Base-by-base conservation (phyloP, 2,329 filamentous ascomycete genomes). In the Pseudocercospora vitis region DNA sequence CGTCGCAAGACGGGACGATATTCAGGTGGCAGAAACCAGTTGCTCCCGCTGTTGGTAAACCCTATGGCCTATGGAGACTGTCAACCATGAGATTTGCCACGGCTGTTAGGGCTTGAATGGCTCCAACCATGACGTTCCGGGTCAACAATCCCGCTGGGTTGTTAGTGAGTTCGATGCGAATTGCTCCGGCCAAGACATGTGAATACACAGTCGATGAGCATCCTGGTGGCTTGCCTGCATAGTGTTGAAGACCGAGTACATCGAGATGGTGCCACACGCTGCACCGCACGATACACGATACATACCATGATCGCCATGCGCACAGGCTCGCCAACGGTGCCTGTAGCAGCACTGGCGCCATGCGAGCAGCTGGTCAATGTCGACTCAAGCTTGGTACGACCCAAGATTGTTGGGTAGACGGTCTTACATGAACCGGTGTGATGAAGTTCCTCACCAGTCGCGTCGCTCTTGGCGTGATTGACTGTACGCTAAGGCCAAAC, bases 381-480 rank as follows among this genome's bases (percentile, higher is more conserved):
- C 19, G 40, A 7, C 3, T 28, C 16, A 12, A 33, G 28, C 29
- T 21, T 28, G 39, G 39, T 35, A 14, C 39, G 26, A 28, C 29
- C 28, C 29, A 23, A 16, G 7, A n/a, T 16, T 46, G 7, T 28
- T 16, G 16, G 24, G 32, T 28, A 26, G 4, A 35, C 28, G 8
- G 54, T 57, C 48, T 57, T 33, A 54, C 48, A 28, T 35, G 51
- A 48, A 23, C 50, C 42, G 42, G 24, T 45, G 19, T 19, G 29
- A 24, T 18, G 26, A 23, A 11, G 24, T 14, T 19, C 35, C n/a
- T n/a, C n/a, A n/a, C n/a, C n/a, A n/a, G n/a, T n/a, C n/a, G n/a
- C n/a, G n/a, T n/a, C n/a, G n/a, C n/a, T n/a, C n/a, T n/a, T n/a
- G n/a, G n/a, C n/a, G n/a, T n/a, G n/a, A n/a, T n/a, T n/a, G n/a